Evolutionary conservation across 306 rosid species (phyloP).

Genomic region (Vigna trinervia): DNA sequence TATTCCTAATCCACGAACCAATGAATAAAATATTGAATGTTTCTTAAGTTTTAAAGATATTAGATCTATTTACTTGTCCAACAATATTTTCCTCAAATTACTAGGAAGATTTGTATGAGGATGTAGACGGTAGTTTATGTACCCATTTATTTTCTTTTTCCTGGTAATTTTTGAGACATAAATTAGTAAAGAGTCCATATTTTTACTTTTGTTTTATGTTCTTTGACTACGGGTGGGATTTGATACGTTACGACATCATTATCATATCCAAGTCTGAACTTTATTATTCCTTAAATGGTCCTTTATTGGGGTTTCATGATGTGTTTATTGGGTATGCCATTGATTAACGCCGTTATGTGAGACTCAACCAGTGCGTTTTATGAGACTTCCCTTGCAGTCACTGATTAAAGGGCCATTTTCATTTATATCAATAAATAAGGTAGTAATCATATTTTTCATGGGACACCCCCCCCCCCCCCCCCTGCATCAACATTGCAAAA

Average conservation of each 20-base stretch:
- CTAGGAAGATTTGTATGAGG: neutral
- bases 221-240: neutral
- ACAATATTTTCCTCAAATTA: neutral
- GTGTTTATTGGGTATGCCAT: neutral
- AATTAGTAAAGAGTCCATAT: neutral
- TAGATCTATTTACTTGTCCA: neutral
- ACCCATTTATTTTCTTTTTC: neutral
- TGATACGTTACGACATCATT: neutral
- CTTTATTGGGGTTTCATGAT: neutral
- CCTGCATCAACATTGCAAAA: constrained; percentile 8
- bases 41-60: neutral
- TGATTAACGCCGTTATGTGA: constrained; percentile 21
- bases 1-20: neutral
- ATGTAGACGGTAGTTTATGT: neutral
- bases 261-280: constrained; percentile 1
- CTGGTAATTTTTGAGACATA: neutral
- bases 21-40: neutral
- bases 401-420: constrained; percentile 15
- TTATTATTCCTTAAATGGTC: constrained; percentile 3
- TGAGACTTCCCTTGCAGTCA: neutral
- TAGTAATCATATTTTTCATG: constrained; percentile 14
- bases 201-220: neutral
- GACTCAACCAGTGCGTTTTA: neutral
- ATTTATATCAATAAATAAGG: neutral
- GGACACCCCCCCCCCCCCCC: constrained; percentile 3